These are phyloP conservation scores for Lycium barbarum DNA, from an alignment of 257 asterid species.

Conservation along the genomic window DNA sequence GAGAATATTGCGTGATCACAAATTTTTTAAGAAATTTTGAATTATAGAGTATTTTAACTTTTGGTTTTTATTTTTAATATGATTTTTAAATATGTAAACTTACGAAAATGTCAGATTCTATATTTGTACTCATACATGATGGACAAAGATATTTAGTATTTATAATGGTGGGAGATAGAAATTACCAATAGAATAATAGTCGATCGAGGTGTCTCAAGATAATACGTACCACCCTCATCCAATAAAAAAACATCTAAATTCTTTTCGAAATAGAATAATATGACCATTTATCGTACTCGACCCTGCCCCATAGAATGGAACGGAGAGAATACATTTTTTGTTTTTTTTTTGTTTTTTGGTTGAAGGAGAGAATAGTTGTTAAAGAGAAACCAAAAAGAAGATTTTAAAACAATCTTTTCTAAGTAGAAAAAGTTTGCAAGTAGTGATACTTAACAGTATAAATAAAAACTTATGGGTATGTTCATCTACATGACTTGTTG, in stretches of 20 bases:
- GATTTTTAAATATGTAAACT: not conserved
- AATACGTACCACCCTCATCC: not conserved
- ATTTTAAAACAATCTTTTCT: not conserved
- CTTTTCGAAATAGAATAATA: not conserved
- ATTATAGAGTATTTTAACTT: not conserved
- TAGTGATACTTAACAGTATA: slow-evolving; percentile 13
- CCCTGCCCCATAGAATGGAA: not conserved
- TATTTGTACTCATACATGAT: not conserved
- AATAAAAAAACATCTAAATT: not conserved
- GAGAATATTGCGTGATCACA: not conserved
- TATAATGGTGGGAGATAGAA: not conserved
- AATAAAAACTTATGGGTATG: not conserved
- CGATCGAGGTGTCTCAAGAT: not conserved
- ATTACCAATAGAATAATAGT: not conserved
- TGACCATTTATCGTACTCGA: not conserved
- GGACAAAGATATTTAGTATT: not conserved
- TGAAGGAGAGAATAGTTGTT: not conserved
- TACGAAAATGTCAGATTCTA: not conserved
- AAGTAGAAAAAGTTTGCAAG: not conserved
- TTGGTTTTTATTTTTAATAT: not conserved
- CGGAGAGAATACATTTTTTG: not conserved
- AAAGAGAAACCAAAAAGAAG: not conserved
- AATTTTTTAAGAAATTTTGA: not conserved
- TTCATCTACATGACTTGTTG: not conserved
- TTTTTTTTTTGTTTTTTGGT: too few relatives aligned